Evolutionary conservation across 2,329 filamentous ascomycete genomes (phyloP).

Genomic region (Talaromyces sp.): DNA sequence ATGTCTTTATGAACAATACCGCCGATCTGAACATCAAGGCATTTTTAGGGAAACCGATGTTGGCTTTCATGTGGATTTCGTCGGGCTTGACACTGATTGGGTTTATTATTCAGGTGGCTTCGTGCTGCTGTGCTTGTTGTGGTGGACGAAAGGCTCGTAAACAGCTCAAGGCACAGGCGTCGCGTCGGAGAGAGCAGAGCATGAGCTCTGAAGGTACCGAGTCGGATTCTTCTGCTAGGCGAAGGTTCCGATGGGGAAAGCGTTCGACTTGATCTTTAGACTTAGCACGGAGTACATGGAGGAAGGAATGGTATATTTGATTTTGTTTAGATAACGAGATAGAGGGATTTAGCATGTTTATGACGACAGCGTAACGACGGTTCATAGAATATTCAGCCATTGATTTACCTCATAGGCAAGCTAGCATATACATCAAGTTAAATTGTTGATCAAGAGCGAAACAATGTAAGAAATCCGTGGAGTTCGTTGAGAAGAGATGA

Average conservation of each 20-base stretch:
- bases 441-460: background rate
- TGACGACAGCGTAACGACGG: no score
- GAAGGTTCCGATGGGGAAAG: constrained; percentile 10
- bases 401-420: no score
- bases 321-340: background rate
- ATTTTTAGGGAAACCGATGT: constrained; percentile 66
- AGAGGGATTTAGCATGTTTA: no score
- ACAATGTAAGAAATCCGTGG: background rate
- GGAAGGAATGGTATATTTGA: background rate
- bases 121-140: constrained; percentile 64
- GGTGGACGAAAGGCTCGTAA: constrained; percentile 36
- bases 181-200: constrained; percentile 1
- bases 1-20: constrained; percentile 64
- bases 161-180: constrained; percentile 22
- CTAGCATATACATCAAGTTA: background rate
- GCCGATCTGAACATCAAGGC: constrained; percentile 71
- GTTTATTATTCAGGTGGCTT: constrained; percentile 66
- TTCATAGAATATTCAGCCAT: no score
- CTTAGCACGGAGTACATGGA: background rate
- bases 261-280: background rate
- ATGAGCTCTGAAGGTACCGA: background rate
- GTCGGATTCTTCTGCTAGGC: background rate
- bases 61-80: constrained; percentile 86
- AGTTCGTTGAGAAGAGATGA: background rate
- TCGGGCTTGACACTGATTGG: constrained; percentile 61